Evolutionary conservation across 768 basidiomycete species (phyloP).

Genomic region (Rhodotorula graminis): DNA sequence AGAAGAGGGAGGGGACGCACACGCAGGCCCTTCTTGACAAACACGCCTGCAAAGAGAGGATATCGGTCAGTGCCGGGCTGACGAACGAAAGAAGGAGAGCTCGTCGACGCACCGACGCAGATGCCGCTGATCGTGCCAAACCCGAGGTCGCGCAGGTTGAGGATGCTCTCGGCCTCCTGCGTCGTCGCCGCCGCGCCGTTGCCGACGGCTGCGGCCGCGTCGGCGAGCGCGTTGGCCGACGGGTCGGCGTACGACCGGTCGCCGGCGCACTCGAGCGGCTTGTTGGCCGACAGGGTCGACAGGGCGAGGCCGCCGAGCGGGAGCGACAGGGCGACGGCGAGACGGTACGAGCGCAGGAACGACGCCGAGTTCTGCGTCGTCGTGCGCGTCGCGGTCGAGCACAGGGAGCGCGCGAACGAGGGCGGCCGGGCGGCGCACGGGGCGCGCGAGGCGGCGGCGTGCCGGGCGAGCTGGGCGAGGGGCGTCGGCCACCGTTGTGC

Average conservation of each 20-base stretch:
- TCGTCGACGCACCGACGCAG: slow-evolving; percentile 57
- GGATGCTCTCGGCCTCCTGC: slow-evolving; percentile 45
- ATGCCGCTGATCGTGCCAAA: slow-evolving; percentile 86
- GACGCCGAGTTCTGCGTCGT: not conserved
- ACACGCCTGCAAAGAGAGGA: slow-evolving; percentile 54
- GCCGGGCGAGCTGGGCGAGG: not conserved
- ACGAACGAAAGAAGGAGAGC: too few relatives aligned
- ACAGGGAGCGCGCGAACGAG: slow-evolving; percentile 5
- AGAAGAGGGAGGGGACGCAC: not conserved
- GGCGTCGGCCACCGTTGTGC: slow-evolving; percentile 12
- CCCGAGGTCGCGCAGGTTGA: slow-evolving; percentile 73
- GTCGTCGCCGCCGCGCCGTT: not conserved
- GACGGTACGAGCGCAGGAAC: slow-evolving; percentile 36
- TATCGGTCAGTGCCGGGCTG: too few relatives aligned
- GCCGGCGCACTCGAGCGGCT: slow-evolving; percentile 22
- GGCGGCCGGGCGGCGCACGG: not conserved
- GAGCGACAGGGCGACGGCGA: slow-evolving; percentile 25
- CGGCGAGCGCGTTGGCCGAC: not conserved
- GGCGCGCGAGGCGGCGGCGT: not conserved
- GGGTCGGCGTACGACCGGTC: slow-evolving; percentile 9
- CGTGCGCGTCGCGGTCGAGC: not conserved
- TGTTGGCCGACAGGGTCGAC: not conserved
- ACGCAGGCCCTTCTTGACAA: slow-evolving; percentile 83
- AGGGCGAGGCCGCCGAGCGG: slow-evolving; percentile 14
- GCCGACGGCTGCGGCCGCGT: not conserved